Evolutionary conservation across 2,329 filamentous ascomycete species (phyloP), one percentile per base, ranked within the genome.

Genomic region (Sphaceloma murrayae): DNA sequence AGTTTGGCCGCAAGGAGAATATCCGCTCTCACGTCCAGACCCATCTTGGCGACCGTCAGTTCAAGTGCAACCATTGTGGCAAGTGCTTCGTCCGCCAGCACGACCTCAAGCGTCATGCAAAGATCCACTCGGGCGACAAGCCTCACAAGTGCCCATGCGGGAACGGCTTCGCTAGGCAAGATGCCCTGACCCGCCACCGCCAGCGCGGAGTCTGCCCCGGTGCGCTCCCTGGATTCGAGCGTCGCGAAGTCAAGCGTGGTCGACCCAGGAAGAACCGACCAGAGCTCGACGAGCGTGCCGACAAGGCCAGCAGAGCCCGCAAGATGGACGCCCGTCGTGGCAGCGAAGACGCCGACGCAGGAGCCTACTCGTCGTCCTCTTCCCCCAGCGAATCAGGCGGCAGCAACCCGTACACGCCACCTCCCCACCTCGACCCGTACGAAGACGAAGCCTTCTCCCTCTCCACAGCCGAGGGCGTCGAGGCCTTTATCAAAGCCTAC

Each of bases 1-100:
- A 80, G 43, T 96, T 98, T 59, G 89, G 88, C n/a, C 78, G 91
- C 54, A 94, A 95, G 62, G 91, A 98, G 63, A 96, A 98, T 66
- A 95, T 96, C 69, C 94, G 94, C 62, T 94, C 88, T 1, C 91
- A 98, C 62, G 85, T 98, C 10, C 91, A 98, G 65, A 98, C 91
- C 3, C 91, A 98, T 64, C 80, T 98, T 51, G 91, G 93, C 56
- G 91, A 98, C 62, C 77, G 91, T 36, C 91, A 95, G 61, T 98
- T 86, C 67, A 82, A 85, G 62, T 98, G 91, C 65, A 87, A 89
- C 34, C 81, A 84, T 45, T 98, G 91, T 68, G 74, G 82, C 43
- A 96, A 96, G 67, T 89, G 87, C 66, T 98, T 98, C 61, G 91
- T 96, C 31, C 82, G 91, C 27, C 88, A 94, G 56, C 91, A 98